Conservation (phyloP, 2,329 filamentous ascomycete genomes). For the Penicillium sp. region DNA sequence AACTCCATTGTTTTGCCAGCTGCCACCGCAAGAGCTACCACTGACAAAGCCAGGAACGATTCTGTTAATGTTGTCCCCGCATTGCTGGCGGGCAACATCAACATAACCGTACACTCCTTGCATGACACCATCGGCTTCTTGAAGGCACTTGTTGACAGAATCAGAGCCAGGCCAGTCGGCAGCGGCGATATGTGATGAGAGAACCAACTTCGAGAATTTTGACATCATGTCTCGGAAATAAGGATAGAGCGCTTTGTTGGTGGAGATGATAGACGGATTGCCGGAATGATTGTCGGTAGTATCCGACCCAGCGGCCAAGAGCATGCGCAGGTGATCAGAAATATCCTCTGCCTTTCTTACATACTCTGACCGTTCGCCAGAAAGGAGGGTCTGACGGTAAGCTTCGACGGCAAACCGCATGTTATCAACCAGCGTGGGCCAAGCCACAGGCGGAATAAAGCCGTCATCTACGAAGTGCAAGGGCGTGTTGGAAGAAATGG, state of each 20-base stretch:
- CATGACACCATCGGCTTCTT: slow-evolving; percentile 95
- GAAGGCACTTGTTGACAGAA: slow-evolving; percentile 89
- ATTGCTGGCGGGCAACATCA: slow-evolving; percentile 88
- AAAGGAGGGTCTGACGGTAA: slow-evolving; percentile 86
- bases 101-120: slow-evolving; percentile 95
- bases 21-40: slow-evolving; percentile 78
- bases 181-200: slow-evolving; percentile 95
- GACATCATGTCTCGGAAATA: slow-evolving; percentile 99
- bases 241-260: slow-evolving; percentile 94
- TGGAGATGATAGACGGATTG: slow-evolving; percentile 98
- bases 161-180: slow-evolving; percentile 94
- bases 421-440: slow-evolving; percentile 85
- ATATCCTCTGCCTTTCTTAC: slow-evolving; percentile 96
- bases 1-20: slow-evolving; percentile 72
- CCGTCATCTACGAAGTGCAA: slow-evolving; percentile 89
- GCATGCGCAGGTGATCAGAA: slow-evolving; percentile 87
- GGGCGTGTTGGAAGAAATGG: slow-evolving; percentile 58
- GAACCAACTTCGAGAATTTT: slow-evolving; percentile 96
- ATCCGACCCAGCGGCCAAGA: slow-evolving; percentile 92
- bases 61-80: slow-evolving; percentile 90
- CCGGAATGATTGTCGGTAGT: slow-evolving; percentile 99
- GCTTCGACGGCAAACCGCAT: slow-evolving; percentile 89
- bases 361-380: slow-evolving; percentile 81
- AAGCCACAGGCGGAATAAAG: slow-evolving; percentile 76
- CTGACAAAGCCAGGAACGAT: slow-evolving; percentile 91